phyloP scores from a whole-genome alignment of 1,139 yeast genomes.

The Kodamaea derodonti region DNA sequence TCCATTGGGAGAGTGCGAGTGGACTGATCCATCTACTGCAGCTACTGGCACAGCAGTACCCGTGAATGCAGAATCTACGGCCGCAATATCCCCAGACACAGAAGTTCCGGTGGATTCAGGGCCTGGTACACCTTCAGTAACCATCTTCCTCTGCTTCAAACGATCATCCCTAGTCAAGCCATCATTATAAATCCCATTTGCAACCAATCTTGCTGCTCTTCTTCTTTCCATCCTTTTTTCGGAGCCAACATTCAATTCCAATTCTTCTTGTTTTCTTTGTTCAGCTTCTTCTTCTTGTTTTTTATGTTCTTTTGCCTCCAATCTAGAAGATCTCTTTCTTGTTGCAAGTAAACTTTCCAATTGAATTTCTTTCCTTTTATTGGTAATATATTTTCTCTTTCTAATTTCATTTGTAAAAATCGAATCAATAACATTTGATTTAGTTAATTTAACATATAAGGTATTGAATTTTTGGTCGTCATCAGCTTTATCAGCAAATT shows the following conservation, averaged over 20 bases:
- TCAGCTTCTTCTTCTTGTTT: constrained; percentile 34
- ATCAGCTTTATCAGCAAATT: constrained; percentile 14
- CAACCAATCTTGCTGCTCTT: constrained; percentile 19
- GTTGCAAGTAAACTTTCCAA: constrained; percentile 46
- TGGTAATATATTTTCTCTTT: constrained; percentile 40
- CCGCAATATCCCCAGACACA: too few relatives aligned
- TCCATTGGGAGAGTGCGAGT: too few relatives aligned
- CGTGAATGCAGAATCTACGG: too few relatives aligned
- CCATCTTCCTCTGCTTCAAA: constrained; percentile 30
- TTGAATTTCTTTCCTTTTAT: constrained; percentile 46
- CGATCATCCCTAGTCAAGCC: constrained; percentile 42
- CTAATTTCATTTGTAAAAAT: constrained; percentile 22
- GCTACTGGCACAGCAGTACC: too few relatives aligned
- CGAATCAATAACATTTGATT: constrained; percentile 20
- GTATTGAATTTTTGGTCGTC: constrained; percentile 19
- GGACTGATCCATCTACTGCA: too few relatives aligned
- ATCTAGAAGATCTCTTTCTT: constrained; percentile 24
- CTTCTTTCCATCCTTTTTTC: constrained; percentile 38
- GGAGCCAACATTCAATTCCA: constrained; percentile 28
- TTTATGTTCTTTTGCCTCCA: constrained; percentile 45
- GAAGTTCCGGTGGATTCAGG: too few relatives aligned
- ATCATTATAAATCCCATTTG: constrained; percentile 18
- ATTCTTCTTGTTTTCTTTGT: constrained; percentile 29
- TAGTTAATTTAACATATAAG: constrained; percentile 16
- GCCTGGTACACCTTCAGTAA: too few relatives aligned